Evolutionary conservation across 2,329 filamentous ascomycete species (phyloP), one percentile per base, ranked within the genome.

Genomic region (Sporothrix pseudoabietina): DNA sequence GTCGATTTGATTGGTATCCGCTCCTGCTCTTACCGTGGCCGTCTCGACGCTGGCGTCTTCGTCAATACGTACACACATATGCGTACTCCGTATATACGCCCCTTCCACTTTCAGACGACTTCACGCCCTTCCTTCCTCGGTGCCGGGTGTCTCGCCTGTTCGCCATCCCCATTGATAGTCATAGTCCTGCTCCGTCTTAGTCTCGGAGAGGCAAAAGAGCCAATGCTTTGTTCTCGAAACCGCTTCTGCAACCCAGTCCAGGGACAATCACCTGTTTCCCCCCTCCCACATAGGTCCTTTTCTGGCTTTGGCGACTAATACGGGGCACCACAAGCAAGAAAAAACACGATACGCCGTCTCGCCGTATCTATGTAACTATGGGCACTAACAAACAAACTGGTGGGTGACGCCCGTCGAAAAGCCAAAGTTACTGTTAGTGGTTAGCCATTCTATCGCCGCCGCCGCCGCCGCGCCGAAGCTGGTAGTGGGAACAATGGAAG

Each of bases 401-500:
- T 65, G 59, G 59, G n/a, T n/a, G 32, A 63, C n/a, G 22, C 59
- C 19, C n/a, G 9, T 65, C 35, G 19, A 65, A n/a, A 65, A 26
- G 59, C 59, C 35, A 44, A 44, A n/a, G 35, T 35, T 41, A 59
- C n/a, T 52, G 35, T 65, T 44, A 44, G 59, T 26, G 10, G 9
- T 16, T 26, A 14, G 8, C 35, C 59, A 41, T 65, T 22, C 26
- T 22, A 9, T 26, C 35, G 32, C 35, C n/a, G 35, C n/a, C 55
- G 55, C 55, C 55, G 55, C 30, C 55, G 55, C 30, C 55, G 55
- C 55, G 55, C 55, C 55, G 55, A 59, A 59, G 30, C 30, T 19
- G 55, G 7, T 59, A 9, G 55, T n/a, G 55, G 30, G 55, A 59
- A 59, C 26, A 59, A 59, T 32, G 55, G 14, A n/a, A 59, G 30